Evolutionary conservation across 2,329 filamentous ascomycete genomes (phyloP), one percentile per base, ranked within the genome.

Genomic region (Teratosphaeria destructans): DNA sequence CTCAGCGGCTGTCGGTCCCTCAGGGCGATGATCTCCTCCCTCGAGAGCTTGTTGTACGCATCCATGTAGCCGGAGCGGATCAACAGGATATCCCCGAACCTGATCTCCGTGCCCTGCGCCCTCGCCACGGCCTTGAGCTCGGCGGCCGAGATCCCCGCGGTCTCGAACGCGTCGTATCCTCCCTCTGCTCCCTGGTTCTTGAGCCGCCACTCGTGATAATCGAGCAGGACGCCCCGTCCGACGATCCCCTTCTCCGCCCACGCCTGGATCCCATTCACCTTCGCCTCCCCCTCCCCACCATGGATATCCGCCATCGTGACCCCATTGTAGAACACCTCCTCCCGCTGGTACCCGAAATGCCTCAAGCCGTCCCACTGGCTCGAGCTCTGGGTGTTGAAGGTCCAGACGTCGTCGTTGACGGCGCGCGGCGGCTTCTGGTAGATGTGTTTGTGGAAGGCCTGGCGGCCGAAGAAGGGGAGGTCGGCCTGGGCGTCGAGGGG

Each of bases 381-480:
- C 14, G 60, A 63, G 49, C 59, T 64, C 53, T 64, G 62, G 19
- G 67, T 70, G 57, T 70, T 70, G 64, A 70, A 70, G 11, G 75
- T 76, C 76, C 82, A 81, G 34, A 79, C 73, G 69, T 86, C 83
- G 67, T 86, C 84, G 67, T 86, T 85, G 29, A 84, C 79, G 5
- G 76, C 73, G 16, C 78, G 71, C 2, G 80, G 79, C 2, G 74
- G 69, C 70, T 83, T 83, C 53, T 78, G 74, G 59, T 79, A 76
- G 29, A 85, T 69, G 16, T 81, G 69, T 64, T 82, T 78, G 61
- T 82, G 75, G 66, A 87, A 84, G 3, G 76, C 71, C 61, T 80
- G 77, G 16, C 84, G 78, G 59, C 77, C 74, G 70, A 86, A 85
- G 68, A 84, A 81, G 19, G 81, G 76, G 10, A 77, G 68, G 54